Evolutionary conservation across 2,329 filamentous ascomycete genomes (phyloP).

Genomic region (Aspergillus terreus): DNA sequence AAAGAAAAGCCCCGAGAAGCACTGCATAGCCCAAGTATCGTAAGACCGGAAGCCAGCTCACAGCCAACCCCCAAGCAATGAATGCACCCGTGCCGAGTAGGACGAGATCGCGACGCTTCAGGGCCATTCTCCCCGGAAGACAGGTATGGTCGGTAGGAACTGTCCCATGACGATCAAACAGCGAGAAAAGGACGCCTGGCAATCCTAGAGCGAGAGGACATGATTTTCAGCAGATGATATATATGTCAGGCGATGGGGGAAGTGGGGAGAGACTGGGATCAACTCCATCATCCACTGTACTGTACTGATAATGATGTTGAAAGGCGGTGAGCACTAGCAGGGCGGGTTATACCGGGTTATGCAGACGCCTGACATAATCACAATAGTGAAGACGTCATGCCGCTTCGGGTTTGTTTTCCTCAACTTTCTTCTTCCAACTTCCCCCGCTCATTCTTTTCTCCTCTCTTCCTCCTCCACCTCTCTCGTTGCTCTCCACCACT

Average conservation of each 20-base stretch:
- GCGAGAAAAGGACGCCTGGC: slow-evolving; percentile 2
- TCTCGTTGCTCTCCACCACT: slow-evolving; percentile 7
- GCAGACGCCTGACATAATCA: too few relatives aligned
- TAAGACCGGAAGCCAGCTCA: slow-evolving; percentile 76
- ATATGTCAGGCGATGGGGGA: too few relatives aligned
- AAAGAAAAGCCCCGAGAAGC: slow-evolving; percentile 59
- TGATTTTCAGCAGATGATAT: not conserved
- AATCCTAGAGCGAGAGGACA: not conserved
- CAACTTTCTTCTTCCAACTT: slow-evolving; percentile 1
- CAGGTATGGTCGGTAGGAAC: slow-evolving; percentile 37
- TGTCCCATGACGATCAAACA: slow-evolving; percentile 30
- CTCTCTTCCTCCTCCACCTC: not conserved
- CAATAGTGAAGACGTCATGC: slow-evolving; percentile 10
- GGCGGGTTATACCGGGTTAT: too few relatives aligned
- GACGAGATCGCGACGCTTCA: slow-evolving; percentile 42
- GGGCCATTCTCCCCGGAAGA: slow-evolving; percentile 43
- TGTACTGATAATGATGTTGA: not conserved
- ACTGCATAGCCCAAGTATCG: slow-evolving; percentile 87
- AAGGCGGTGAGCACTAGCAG: not conserved
- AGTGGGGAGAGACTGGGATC: not conserved
- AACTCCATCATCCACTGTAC: not conserved
- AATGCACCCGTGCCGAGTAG: slow-evolving; percentile 47
- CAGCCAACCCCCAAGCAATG: slow-evolving; percentile 81
- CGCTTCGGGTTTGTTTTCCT: slow-evolving; percentile 6
- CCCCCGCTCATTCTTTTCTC: not conserved